Evolutionary conservation across 2,329 filamentous ascomycete species (phyloP).

Genomic region (Fusarium algeriense): DNA sequence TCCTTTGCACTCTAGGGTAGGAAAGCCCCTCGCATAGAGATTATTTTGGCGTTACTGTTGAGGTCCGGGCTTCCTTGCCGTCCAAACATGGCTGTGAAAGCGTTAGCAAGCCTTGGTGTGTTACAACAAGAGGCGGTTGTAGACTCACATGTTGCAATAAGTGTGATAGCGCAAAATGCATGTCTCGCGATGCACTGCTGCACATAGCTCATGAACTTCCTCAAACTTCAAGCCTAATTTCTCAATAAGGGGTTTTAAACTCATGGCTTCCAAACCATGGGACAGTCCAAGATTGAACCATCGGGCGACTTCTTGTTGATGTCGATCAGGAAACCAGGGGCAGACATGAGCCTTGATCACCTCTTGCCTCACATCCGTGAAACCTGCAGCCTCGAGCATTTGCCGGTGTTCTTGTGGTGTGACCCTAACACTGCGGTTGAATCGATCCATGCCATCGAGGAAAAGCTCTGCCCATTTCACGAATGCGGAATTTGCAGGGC

Average conservation of each 20-base stretch:
- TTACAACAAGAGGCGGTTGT: neutral
- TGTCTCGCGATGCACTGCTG: constrained; percentile 75
- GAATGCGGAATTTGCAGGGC: constrained; percentile 69
- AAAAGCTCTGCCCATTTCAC: constrained; percentile 78
- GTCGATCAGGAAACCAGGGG: constrained; percentile 75
- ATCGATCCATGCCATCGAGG: constrained; percentile 73
- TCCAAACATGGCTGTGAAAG: constrained; percentile 45
- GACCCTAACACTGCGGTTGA: constrained; percentile 74
- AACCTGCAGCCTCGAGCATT: constrained; percentile 77
- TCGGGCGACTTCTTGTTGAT: constrained; percentile 76
- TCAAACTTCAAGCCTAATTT: constrained; percentile 61
- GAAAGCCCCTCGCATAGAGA: constrained; percentile 5
- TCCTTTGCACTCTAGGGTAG: constrained; percentile 1
- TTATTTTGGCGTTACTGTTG: constrained; percentile 35
- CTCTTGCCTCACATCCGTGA: constrained; percentile 81
- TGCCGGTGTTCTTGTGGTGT: constrained; percentile 63
- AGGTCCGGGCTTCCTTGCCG: constrained; percentile 43
- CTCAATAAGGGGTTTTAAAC: constrained; percentile 77
- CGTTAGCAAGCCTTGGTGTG: constrained; percentile 2
- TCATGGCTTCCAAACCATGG: constrained; percentile 79
- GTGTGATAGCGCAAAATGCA: constrained; percentile 75
- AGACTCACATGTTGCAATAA: constrained; percentile 81
- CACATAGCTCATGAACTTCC: constrained; percentile 72
- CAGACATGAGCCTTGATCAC: constrained; percentile 79
- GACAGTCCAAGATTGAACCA: constrained; percentile 88